These are phyloP conservation scores for Penicillium waksmanii DNA, from an alignment of 495 filamentous ascomycete genomes.

Conservation along the genomic window DNA sequence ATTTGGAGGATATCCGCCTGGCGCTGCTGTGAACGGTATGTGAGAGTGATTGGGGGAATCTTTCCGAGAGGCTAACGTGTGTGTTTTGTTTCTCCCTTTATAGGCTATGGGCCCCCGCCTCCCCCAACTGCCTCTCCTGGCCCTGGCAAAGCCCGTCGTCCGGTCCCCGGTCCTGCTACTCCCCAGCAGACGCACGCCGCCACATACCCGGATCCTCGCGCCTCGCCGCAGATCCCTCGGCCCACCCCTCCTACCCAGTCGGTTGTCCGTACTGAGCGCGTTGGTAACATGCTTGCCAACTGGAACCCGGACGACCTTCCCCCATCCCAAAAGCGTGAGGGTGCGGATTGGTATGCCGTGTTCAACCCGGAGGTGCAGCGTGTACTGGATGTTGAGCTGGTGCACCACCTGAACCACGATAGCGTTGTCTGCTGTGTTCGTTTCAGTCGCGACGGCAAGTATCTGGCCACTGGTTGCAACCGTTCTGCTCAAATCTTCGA, in stretches of 20 bases:
- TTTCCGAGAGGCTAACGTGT: slow-evolving; percentile 34
- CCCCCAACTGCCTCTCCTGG: slow-evolving; percentile 87
- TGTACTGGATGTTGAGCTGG: slow-evolving; percentile 81
- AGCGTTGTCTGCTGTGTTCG: slow-evolving; percentile 91
- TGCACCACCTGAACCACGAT: slow-evolving; percentile 84
- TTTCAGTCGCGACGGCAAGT: slow-evolving; percentile 87
- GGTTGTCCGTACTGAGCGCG: slow-evolving; percentile 54
- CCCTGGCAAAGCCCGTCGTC: slow-evolving; percentile 66
- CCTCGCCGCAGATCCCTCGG: slow-evolving; percentile 84
- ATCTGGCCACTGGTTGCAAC: slow-evolving; percentile 88
- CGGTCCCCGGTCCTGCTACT: slow-evolving; percentile 76
- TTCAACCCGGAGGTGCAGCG: slow-evolving; percentile 87
- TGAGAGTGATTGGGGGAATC: slow-evolving; percentile 28
- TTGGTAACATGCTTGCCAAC: slow-evolving; percentile 83
- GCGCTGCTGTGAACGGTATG: slow-evolving; percentile 69
- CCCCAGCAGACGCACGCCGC: slow-evolving; percentile 81
- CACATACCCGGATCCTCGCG: slow-evolving; percentile 78
- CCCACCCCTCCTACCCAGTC: slow-evolving; percentile 71
- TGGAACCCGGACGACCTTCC: slow-evolving; percentile 85
- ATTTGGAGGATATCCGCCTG: slow-evolving; percentile 64
- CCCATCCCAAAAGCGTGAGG: slow-evolving; percentile 79
- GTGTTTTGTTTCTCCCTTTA: not conserved
- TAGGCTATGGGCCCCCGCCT: slow-evolving; percentile 71
- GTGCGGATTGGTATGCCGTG: slow-evolving; percentile 83
- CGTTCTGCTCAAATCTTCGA: slow-evolving; percentile 90